Base-by-base conservation (phyloP, 441 rosid genomes). In the Gossypium trilobum region DNA sequence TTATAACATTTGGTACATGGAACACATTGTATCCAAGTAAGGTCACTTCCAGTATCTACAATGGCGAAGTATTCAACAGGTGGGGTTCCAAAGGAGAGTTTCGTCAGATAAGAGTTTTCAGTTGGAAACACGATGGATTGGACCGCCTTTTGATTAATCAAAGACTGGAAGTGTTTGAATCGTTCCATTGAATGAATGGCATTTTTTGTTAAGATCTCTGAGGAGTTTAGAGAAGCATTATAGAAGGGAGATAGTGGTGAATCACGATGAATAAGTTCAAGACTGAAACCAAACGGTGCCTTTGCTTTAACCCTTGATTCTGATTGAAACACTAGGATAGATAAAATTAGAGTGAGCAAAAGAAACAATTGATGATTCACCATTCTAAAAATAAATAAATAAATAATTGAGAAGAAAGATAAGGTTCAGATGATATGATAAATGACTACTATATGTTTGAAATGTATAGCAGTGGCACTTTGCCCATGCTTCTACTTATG, bases 31-130 rank as follows among this genome's bases (percentile, higher is more conserved):
- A 77, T 50, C 93, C 93, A 85, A 1, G 77, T 56, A 3, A 88
- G 85, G 73, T 85, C 87, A 62, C 86, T 87, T 16, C 87, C 88
- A 0, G 89, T 87, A 64, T 87, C 88, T 0, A 82, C 80, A 0
- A 82, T 50, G 55, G 83, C 92, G 0, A 75, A 4, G 19, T 78
- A 20, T 54, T 77, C 74, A 0, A 60, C 39, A 0, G 85, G 85
- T n/a, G 87, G 90, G 2, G 73, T 86, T 3, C 90, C 90, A 13
- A 86, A 65, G 5, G 84, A 77, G 66, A 86, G 73, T 2, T 73
- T 81, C 87, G 85, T 81, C 48, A 79, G 72, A 74, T 86, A 85
- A 5, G 66, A 78, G 1, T 84, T 86, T 0, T 71, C 62, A 13
- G 22, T 25, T 0, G 77, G 0, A 23, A 29, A 13, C 5, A 81